These are phyloP conservation scores for Blastocystis sp. DNA, from an alignment of 352 stramenopile species.

Conservation along the genomic window DNA sequence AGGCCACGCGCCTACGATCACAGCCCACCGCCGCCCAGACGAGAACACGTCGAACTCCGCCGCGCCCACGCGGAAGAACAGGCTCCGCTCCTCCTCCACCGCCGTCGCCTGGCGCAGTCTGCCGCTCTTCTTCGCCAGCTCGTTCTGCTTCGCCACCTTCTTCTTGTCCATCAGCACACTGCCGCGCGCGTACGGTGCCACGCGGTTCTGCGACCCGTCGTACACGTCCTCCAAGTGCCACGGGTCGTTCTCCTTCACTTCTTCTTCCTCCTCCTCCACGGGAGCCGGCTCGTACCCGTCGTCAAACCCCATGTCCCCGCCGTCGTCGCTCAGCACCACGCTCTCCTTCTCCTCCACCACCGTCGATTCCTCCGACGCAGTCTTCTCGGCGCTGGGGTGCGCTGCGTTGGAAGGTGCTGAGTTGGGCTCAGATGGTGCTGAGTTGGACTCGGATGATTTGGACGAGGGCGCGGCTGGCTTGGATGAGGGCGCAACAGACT, in stretches of 20 bases:
- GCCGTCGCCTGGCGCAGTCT: not conserved
- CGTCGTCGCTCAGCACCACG: not conserved
- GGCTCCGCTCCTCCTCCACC: no score
- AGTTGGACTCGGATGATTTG: not conserved
- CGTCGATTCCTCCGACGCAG: no score
- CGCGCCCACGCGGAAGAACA: not conserved
- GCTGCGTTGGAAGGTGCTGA: not conserved
- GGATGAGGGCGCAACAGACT: not conserved
- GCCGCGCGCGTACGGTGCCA: not conserved
- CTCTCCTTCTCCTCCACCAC: not conserved
- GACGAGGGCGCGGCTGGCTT: not conserved
- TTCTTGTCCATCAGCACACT: not conserved
- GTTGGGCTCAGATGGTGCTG: not conserved
- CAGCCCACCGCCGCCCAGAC: not conserved
- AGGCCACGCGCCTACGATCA: not conserved
- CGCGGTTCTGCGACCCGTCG: not conserved
- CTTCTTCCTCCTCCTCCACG: not conserved
- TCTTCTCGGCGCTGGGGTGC: not conserved
- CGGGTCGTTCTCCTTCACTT: not conserved
- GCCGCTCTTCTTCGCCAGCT: not conserved
- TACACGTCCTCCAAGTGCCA: conserved; percentile 37
- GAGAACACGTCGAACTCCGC: not conserved
- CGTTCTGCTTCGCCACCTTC: conserved; percentile 23
- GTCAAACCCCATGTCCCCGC: not conserved
- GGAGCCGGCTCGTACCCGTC: not conserved